Evolutionary conservation across 345 rosid genomes (phyloP), one percentile per base, ranked within the genome.

Genomic region (Mercurialis annua): DNA sequence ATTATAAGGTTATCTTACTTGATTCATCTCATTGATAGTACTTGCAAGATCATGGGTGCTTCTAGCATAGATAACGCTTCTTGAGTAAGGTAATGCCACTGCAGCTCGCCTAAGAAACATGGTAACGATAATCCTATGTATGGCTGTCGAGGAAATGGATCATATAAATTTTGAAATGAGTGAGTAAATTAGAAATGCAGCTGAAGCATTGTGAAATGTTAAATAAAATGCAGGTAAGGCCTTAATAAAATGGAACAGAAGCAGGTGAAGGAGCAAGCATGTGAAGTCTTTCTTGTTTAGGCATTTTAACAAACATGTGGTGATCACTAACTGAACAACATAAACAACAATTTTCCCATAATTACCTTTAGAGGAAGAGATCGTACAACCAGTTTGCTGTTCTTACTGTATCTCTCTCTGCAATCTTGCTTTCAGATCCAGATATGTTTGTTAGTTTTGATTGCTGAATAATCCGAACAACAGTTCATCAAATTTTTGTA

Each of bases 51-150:
- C 72, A 6, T 23, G 72, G 23, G 33, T 36, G 30, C 31, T 71
- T 65, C 44, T 53, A 49, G 72, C 43, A 47, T 49, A 34, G 21
- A 76, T 43, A 42, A 66, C 61, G 59, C 65, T 76, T 66, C 72
- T 76, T 23, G 69, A 66, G 42, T 29, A 59, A 27, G 72, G 59
- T 27, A 59, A 65, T 17, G 44, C 55, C 21, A 48, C 50, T 7
- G 60, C 29, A 47, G 67, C 62, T 52, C 64, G 67, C 29, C 63
- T 57, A 31, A 70, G 74, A 70, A 75, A 75, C 78, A 65, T 75
- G 40, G 44, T 16, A 6, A 3, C 16, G 17, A 57, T 20, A 50
- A 40, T 54, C 38, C 29, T 36, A 36, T 27, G 29, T 49, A 10
- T 23, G 33, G 53, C 57, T 47, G 34, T 16, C 18, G 48, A 3